These are phyloP conservation scores for Chlamydomonas reinhardtii DNA, from an alignment of 163 green algal genomes.

Conservation along the genomic window DNA sequence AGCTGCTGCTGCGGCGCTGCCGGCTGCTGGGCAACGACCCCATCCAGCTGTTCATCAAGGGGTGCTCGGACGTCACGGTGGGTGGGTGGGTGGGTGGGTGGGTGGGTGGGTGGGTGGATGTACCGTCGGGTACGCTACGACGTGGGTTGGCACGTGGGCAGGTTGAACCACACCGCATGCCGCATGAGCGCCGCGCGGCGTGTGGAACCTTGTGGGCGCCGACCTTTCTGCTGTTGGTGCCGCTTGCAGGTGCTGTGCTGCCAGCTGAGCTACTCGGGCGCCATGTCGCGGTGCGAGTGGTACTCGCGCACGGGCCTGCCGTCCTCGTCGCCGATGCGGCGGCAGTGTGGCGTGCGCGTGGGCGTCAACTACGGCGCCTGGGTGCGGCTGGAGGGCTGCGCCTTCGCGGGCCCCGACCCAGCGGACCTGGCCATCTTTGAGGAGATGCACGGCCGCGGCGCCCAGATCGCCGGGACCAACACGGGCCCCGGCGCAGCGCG, in stretches of 20 bases:
- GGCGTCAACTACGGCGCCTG: slow-evolving; percentile 48
- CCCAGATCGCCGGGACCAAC: too few species aligned
- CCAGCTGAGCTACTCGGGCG: slow-evolving; percentile 23
- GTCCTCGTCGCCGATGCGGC: too few species aligned
- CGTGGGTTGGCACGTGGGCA: too few species aligned
- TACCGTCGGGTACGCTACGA: too few species aligned
- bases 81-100: too few species aligned
- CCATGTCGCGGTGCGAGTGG: slow-evolving; percentile 17
- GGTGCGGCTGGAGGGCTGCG: slow-evolving; percentile 40
- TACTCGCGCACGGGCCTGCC: too few species aligned
- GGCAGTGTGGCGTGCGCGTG: slow-evolving; percentile 29
- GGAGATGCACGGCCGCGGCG: not conserved
- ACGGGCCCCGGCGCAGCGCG: not conserved
- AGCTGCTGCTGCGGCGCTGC: slow-evolving; percentile 15
- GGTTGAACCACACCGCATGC: too few species aligned
- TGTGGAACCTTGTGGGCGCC: too few species aligned
- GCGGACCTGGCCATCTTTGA: slow-evolving; percentile 21
- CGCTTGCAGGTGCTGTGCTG: slow-evolving; percentile 9
- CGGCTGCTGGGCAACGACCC: slow-evolving; percentile 38
- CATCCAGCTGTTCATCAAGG: slow-evolving; percentile 47
- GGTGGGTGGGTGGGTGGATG: too few species aligned
- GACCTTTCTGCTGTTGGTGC: too few species aligned
- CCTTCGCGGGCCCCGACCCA: slow-evolving; percentile 37
- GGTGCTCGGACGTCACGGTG: not conserved
- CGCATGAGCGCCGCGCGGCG: too few species aligned